Base-by-base conservation (phyloP, 345 rosid species). In the Rhodamnia argentea region DNA sequence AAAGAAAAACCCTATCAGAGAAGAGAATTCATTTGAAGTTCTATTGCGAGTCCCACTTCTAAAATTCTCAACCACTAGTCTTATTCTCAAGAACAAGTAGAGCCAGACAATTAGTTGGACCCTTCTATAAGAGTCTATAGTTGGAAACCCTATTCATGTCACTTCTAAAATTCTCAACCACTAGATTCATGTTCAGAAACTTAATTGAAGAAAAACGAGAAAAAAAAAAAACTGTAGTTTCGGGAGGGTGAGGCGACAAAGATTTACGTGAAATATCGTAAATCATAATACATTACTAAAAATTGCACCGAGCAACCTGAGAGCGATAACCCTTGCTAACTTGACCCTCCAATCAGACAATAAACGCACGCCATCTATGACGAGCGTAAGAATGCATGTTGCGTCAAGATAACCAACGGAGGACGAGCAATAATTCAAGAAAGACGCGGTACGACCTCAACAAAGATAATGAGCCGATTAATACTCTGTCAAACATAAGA, bases 331-430 rank as follows among this genome's bases (percentile, higher is more conserved):
- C 13, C 24, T 62, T 9, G 8, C 12, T 62, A 62, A 13, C 18
- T 2, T 6, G 1, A 2, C 3, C 11, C 11, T 29, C 11, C 0
- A 7, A 20, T 62, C 40, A 15, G 1, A 5, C 4, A 60, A 62
- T 29, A 11, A 29, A 29, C 29, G 11, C 40, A 62, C 7, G 40
- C 7, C 40, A 62, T 7, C 5, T 62, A 27, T 62, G 16, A 62
- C 7, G 16, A 62, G 75, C 1, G 11, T 2, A 60, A 60, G 37
- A 16, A 60, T 10, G 13, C 40, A 14, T 27, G 16, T 62, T 15
- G 42, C 29, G 75, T 62, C 7, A 62, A 29, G 22, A 62, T 62
- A 62, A 27, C 9, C 75, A 15, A 15, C 16, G 16, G 22, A 62
- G 32, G 75, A 15, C 75, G 29, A 62, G 23, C 42, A 62, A 3